These are phyloP conservation scores for Diaporthe ilicicola DNA, from an alignment of 2,329 filamentous ascomycete species.

Conservation along the genomic window DNA sequence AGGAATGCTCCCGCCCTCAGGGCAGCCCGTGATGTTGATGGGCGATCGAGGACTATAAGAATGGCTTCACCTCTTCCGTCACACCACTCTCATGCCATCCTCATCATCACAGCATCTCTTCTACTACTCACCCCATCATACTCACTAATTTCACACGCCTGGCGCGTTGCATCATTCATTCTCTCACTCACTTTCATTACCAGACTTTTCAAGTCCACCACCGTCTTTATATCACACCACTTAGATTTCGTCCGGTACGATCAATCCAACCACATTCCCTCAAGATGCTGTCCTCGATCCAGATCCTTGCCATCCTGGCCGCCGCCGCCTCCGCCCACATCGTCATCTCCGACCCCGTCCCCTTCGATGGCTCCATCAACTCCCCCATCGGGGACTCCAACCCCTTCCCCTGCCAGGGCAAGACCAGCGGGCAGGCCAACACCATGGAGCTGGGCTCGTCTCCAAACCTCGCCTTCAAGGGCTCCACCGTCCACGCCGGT, in stretches of 20 bases:
- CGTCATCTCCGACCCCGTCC: not conserved
- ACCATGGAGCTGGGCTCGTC: conserved; percentile 69
- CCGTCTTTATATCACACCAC: conserved; percentile 13
- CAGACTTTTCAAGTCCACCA: conserved; percentile 8
- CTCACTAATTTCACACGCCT: conserved; percentile 19
- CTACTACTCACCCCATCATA: not conserved
- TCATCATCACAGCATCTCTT: conserved; percentile 23
- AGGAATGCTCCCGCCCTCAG: conserved; percentile 5
- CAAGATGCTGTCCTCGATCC: conserved; percentile 24
- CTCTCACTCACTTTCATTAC: conserved; percentile 13
- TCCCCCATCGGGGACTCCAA: not conserved
- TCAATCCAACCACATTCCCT: conserved; percentile 11
- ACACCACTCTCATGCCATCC: conserved; percentile 4
- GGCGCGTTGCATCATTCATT: conserved; percentile 12
- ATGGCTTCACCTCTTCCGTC: conserved; percentile 3
- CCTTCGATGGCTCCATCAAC: not conserved
- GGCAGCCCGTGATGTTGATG: not conserved
- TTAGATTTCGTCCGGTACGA: conserved; percentile 17
- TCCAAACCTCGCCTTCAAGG: conserved; percentile 70
- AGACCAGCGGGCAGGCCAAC: conserved; percentile 48
- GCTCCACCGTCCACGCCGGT: conserved; percentile 70
- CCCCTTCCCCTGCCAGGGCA: conserved; percentile 11
- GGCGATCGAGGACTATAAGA: not conserved
- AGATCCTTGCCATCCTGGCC: conserved; percentile 22
- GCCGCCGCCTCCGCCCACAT: conserved; percentile 17